Conservation (phyloP, 2,329 filamentous ascomycete genomes). For the Fusarium musae region DNA sequence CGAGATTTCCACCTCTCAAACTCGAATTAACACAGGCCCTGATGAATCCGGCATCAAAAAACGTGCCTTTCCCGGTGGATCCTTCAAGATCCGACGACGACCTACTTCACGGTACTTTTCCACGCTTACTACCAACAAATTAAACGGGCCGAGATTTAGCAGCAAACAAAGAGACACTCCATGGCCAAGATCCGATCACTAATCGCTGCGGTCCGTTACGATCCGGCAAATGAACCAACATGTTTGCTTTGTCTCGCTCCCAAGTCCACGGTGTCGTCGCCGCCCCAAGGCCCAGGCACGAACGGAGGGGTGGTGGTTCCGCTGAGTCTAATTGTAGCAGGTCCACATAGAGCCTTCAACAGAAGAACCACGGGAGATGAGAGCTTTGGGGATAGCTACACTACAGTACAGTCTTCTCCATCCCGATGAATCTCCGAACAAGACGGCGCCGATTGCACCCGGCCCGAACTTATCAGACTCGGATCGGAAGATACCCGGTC, state of each 20-base stretch:
- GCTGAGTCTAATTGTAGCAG: conserved; percentile 4
- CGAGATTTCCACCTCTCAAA: conserved; percentile 1
- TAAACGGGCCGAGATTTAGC: conserved; percentile 26
- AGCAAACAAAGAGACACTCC: conserved; percentile 13
- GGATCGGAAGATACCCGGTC: conserved; percentile 8
- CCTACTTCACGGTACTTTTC: background rate
- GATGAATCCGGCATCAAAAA: background rate
- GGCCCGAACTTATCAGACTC: conserved; percentile 1
- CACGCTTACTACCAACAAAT: background rate
- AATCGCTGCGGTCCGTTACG: conserved; percentile 8
- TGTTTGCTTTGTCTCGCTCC: conserved; percentile 8
- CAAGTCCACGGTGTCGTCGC: conserved; percentile 18
- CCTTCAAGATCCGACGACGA: background rate
- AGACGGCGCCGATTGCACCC: conserved; percentile 18
- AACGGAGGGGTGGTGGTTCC: conserved; percentile 13
- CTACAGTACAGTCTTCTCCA: background rate
- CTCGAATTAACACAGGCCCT: background rate
- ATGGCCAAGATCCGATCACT: background rate
- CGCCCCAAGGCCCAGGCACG: conserved; percentile 13
- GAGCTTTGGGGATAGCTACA: conserved; percentile 13
- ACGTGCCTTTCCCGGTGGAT: background rate
- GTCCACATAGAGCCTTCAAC: background rate
- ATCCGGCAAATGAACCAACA: conserved; percentile 9
- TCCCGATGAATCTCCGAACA: background rate
- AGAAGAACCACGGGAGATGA: background rate